phyloP scores from a whole-genome alignment of 208 protist genomes.

The Trypanosoma theileri region DNA sequence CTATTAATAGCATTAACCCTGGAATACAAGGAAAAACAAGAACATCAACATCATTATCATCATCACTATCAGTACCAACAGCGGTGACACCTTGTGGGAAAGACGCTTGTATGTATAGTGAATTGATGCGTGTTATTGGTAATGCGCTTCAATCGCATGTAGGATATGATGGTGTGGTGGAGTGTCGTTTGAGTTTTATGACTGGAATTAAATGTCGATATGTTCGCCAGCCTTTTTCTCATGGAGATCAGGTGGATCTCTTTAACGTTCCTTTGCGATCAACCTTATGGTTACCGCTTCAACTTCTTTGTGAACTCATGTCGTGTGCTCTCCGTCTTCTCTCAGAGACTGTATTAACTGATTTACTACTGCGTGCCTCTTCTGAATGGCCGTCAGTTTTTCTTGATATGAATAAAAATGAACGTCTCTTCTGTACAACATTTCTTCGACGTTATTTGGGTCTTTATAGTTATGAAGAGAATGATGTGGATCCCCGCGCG shows the following conservation, averaged over 20 bases:
- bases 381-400: slow-evolving; percentile 29
- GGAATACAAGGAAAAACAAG: neutral
- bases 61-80: neutral
- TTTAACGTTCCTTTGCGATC: slow-evolving; percentile 13
- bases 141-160: slow-evolving; percentile 12
- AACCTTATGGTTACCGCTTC: slow-evolving; percentile 20
- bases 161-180: slow-evolving; percentile 23
- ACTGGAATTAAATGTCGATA: slow-evolving; percentile 25
- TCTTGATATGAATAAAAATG: slow-evolving; percentile 10
- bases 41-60: neutral
- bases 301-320: slow-evolving; percentile 20
- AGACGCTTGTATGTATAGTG: slow-evolving; percentile 17
- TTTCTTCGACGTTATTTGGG: slow-evolving; percentile 32
- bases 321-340: slow-evolving; percentile 21
- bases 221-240: neutral
- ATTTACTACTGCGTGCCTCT: neutral
- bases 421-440: slow-evolving; percentile 33
- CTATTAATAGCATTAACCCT: neutral
- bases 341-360: slow-evolving; percentile 7
- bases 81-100: neutral
- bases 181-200: slow-evolving; percentile 29
- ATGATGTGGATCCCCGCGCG: slow-evolving; percentile 21
- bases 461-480: slow-evolving; percentile 25
- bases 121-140: slow-evolving; percentile 12
- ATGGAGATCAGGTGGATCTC: slow-evolving; percentile 16